These are phyloP conservation scores for Dothideomycetes sp. DNA, from an alignment of 2,329 filamentous ascomycete species.

Conservation along the genomic window DNA sequence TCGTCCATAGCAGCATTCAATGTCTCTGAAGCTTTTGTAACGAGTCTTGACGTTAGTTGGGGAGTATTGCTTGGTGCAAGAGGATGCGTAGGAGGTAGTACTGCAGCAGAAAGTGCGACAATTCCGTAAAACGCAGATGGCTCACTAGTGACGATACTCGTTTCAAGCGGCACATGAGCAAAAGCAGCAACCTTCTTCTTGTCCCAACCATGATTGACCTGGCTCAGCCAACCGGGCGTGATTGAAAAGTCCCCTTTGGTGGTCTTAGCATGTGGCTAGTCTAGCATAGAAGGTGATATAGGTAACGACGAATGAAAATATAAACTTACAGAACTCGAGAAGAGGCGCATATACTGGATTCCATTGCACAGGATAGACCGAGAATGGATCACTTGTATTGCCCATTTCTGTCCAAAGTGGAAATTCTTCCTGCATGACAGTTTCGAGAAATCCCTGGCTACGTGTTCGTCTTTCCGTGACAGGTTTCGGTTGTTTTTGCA, in stretches of 20 bases:
- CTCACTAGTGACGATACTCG: not conserved
- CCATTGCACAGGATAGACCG: not conserved
- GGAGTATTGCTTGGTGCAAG: not conserved
- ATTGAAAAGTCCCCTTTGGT: no score
- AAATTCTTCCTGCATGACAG: not conserved
- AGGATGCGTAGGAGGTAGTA: not conserved
- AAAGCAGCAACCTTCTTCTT: no score
- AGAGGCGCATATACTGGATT: not conserved
- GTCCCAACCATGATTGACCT: no score
- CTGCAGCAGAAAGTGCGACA: not conserved
- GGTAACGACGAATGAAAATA: no score
- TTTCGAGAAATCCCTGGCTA: not conserved
- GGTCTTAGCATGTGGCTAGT: no score
- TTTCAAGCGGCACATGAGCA: not conserved
- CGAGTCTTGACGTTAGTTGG: not conserved
- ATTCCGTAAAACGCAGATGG: not conserved
- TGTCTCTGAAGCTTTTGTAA: not conserved
- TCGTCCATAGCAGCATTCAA: not conserved
- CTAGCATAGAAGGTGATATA: no score
- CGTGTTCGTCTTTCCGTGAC: not conserved
- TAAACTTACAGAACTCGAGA: not conserved
- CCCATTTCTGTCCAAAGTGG: not conserved
- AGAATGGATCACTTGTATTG: not conserved
- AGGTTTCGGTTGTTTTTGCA: not conserved
- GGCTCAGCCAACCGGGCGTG: no score